phyloP scores from a whole-genome alignment of 179 eudicot species.

The Corrigiola litoralis region DNA sequence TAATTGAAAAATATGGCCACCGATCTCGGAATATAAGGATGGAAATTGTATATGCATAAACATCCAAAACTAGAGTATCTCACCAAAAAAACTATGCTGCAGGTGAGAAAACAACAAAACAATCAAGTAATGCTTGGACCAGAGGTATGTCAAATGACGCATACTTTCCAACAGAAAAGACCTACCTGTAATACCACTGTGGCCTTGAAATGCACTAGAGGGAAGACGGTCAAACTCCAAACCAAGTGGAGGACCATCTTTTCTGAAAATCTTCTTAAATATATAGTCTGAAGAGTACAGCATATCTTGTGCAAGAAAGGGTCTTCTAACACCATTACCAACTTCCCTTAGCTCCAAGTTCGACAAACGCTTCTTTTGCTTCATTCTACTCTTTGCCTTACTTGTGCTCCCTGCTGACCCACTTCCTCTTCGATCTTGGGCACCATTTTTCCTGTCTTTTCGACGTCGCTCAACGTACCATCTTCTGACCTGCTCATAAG shows the following conservation, averaged over 20 bases:
- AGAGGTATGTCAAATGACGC: neutral
- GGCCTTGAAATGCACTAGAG: conserved; percentile 35
- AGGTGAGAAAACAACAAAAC: no score
- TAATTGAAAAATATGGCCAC: neutral
- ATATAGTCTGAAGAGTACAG: conserved; percentile 44
- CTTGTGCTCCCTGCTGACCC: neutral
- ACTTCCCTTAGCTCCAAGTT: conserved; percentile 21
- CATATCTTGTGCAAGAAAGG: conserved; percentile 26
- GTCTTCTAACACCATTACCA: conserved; percentile 14
- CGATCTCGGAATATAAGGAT: neutral
- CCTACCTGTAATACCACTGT: conserved; percentile 15
- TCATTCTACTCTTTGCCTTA: conserved; percentile 12
- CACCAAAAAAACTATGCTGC: no score
- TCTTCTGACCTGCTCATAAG: conserved; percentile 37
- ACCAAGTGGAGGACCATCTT: conserved; percentile 85
- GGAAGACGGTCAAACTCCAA: conserved; percentile 65
- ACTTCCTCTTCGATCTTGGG: conserved; percentile 11
- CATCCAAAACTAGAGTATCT: neutral
- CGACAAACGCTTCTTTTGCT: conserved; percentile 13
- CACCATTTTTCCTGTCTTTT: conserved; percentile 29
- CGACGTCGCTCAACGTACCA: conserved; percentile 42
- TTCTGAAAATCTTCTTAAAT: conserved; percentile 55
- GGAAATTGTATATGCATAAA: conserved; percentile 2
- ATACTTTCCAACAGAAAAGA: neutral
- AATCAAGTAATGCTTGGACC: no score